Conservation (phyloP, 2,329 filamentous ascomycete genomes). For the Reticulascus tulasneorum region DNA sequence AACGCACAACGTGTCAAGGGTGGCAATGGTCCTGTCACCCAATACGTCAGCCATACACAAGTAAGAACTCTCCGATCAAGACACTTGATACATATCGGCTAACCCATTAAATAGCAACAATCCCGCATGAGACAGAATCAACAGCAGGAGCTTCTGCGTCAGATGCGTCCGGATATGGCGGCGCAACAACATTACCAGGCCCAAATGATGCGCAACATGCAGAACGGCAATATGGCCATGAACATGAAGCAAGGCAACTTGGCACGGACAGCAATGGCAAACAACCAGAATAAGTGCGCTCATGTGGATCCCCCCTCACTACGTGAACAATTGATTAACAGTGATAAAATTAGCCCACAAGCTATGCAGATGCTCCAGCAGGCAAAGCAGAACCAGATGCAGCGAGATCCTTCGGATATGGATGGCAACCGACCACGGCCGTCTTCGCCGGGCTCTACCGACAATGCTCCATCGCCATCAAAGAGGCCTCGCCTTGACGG, state of each 20-base stretch:
- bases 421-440: constrained; percentile 78
- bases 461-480: constrained; percentile 87
- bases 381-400: constrained; percentile 77
- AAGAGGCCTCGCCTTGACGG: constrained; percentile 80
- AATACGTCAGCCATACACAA: constrained; percentile 81
- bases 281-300: constrained; percentile 68
- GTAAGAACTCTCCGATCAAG: constrained; percentile 44
- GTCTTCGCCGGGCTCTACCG: constrained; percentile 75
- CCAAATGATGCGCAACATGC: constrained; percentile 65
- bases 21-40: constrained; percentile 58
- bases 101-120: constrained; percentile 47
- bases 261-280: constrained; percentile 73
- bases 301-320: neutral
- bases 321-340: no score
- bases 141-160: constrained; percentile 73
- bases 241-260: constrained; percentile 58
- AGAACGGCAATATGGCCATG: constrained; percentile 57
- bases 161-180: constrained; percentile 60
- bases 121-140: constrained; percentile 70
- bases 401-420: constrained; percentile 81
- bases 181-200: constrained; percentile 52
- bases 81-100: constrained; percentile 16
- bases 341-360: constrained; percentile 62
- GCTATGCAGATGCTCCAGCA: constrained; percentile 67
- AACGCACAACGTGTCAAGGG: constrained; percentile 73